These are phyloP conservation scores for Curvularia lunata DNA, from an alignment of 2,329 filamentous ascomycete genomes.

Conservation along the genomic window DNA sequence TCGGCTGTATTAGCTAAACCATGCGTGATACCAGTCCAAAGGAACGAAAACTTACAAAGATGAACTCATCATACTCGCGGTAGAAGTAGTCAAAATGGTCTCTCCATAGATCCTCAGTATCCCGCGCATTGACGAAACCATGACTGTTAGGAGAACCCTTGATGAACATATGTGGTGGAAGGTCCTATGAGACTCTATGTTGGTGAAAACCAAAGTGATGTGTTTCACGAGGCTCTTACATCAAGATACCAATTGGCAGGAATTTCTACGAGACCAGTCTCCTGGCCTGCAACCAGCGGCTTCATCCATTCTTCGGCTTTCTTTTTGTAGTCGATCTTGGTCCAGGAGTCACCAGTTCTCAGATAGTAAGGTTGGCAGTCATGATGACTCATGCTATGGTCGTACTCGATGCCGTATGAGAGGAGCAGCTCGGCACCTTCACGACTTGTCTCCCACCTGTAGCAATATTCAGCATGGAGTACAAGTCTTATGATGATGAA, in stretches of 20 bases:
- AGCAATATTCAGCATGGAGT: constrained; percentile 46
- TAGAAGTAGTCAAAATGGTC: constrained; percentile 77
- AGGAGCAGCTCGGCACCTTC: constrained; percentile 70
- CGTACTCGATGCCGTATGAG: constrained; percentile 71
- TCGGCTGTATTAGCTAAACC: background rate
- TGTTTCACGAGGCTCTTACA: constrained; percentile 8
- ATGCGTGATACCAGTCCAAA: background rate
- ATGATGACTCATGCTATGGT: constrained; percentile 70
- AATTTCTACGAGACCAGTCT: constrained; percentile 71
- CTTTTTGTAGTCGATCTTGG: constrained; percentile 69
- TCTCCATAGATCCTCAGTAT: constrained; percentile 68
- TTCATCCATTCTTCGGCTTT: constrained; percentile 71
- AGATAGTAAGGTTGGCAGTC: constrained; percentile 70
- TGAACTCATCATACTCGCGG: constrained; percentile 75
- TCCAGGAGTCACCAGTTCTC: constrained; percentile 69
- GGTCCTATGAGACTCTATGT: constrained; percentile 38
- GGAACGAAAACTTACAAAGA: constrained; percentile 64
- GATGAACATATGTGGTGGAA: constrained; percentile 73
- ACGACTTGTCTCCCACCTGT: constrained; percentile 69
- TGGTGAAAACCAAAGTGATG: constrained; percentile 23
- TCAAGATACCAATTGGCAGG: constrained; percentile 70
- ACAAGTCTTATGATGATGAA: too few relatives aligned
- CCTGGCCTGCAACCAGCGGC: constrained; percentile 63
- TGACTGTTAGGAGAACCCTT: constrained; percentile 69
- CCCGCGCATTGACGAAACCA: constrained; percentile 61